Evolutionary conservation across 352 stramenopile genomes (phyloP).

Genomic region (Aphanomyces stellatus): DNA sequence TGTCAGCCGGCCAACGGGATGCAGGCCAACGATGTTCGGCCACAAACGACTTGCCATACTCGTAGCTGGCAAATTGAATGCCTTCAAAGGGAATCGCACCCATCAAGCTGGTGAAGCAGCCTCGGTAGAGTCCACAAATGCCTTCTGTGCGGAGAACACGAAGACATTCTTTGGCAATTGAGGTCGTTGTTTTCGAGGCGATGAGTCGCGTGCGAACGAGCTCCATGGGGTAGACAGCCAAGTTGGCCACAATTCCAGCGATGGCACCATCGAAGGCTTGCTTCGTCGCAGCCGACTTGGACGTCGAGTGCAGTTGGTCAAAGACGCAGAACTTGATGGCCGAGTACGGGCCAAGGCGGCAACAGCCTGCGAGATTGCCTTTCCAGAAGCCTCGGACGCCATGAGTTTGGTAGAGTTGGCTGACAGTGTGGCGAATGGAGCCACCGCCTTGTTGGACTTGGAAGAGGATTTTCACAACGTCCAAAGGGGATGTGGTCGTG

Average conservation of each 20-base stretch:
- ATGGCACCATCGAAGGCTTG: constrained; percentile 46
- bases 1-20: constrained; percentile 54
- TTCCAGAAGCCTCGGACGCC: constrained; percentile 71
- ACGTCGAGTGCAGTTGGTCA: constrained; percentile 41
- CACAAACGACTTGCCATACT: constrained; percentile 54
- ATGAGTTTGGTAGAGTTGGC: constrained; percentile 42
- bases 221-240: constrained; percentile 67
- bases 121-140: constrained; percentile 58
- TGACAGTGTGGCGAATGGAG: background rate
- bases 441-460: constrained; percentile 40
- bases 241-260: constrained; percentile 54
- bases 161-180: constrained; percentile 36
- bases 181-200: constrained; percentile 36
- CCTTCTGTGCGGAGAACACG: constrained; percentile 57
- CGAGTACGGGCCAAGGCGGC: constrained; percentile 62
- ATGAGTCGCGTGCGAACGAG: constrained; percentile 76
- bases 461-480: constrained; percentile 80
- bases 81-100: constrained; percentile 76
- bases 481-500: constrained; percentile 68
- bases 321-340: constrained; percentile 76
- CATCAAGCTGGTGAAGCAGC: constrained; percentile 45
- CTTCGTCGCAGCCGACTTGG: constrained; percentile 30
- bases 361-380: constrained; percentile 65
- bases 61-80: constrained; percentile 78
- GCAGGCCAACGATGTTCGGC: constrained; percentile 42